Percentiles rank a stretch among this genome's conserved stretches.
phyloP scores from a whole-genome alignment of 176 grass and related monocot genomes.

The Aegilops bicornis region DNA sequence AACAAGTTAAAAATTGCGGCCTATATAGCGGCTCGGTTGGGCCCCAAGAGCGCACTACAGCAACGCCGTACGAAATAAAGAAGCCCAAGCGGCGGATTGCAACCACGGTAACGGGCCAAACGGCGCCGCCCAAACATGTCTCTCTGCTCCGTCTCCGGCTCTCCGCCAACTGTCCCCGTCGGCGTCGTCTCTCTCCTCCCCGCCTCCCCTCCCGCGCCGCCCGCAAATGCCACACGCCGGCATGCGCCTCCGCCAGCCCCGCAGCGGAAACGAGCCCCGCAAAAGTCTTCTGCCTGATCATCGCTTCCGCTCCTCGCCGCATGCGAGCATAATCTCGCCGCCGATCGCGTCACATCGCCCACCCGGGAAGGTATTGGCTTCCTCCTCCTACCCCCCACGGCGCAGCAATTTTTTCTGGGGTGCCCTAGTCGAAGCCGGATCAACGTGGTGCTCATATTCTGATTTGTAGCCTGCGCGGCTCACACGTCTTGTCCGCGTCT shows the following conservation, averaged over 20 bases:
- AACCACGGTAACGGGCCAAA: too few relatives aligned
- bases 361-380: not conserved
- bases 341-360: not conserved
- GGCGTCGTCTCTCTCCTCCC: not conserved
- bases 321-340: conserved; percentile 14
- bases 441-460: not conserved
- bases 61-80: too few relatives aligned
- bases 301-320: conserved; percentile 9
- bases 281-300: not conserved
- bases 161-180: not conserved
- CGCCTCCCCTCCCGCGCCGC: not conserved
- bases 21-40: too few relatives aligned
- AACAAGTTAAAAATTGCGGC: too few relatives aligned
- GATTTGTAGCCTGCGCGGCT: not conserved
- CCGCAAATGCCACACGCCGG: not conserved
- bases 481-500: not conserved
- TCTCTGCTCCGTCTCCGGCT: not conserved
- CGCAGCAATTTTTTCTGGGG: not conserved
- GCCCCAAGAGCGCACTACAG: too few relatives aligned
- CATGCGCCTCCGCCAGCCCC: not conserved
- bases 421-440: not conserved
- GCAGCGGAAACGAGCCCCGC: too few relatives aligned
- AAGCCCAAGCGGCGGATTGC: too few relatives aligned
- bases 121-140: not conserved
- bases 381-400: not conserved